Conservation (phyloP, 495 filamentous ascomycete genomes). For the Neurospora hispaniola region DNA sequence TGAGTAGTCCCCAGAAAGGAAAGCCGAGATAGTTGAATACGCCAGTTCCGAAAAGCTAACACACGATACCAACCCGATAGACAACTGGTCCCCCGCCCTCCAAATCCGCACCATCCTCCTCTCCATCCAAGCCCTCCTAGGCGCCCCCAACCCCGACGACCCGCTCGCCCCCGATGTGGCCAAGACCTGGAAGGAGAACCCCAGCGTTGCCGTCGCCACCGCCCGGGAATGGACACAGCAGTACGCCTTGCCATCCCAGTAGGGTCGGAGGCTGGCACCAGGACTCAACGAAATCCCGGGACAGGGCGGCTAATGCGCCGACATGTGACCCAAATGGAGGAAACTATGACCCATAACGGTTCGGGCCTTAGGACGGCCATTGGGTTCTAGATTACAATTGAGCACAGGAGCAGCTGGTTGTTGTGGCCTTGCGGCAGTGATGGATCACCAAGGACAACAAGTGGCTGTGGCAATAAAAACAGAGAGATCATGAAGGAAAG, state of each 20-base stretch:
- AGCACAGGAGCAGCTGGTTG: background rate
- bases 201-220: slow-evolving; percentile 79
- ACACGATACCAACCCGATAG: slow-evolving; percentile 30
- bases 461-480: background rate
- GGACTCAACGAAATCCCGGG: background rate
- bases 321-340: background rate
- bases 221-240: slow-evolving; percentile 80
- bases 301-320: background rate
- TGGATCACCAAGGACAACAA: background rate
- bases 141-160: slow-evolving; percentile 95
- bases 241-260: slow-evolving; percentile 42
- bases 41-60: background rate
- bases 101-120: slow-evolving; percentile 97
- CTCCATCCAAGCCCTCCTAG: slow-evolving; percentile 92
- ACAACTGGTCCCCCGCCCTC: slow-evolving; percentile 97
- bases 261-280: slow-evolving; percentile 2
- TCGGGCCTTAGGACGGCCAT: background rate
- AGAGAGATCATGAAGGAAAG: background rate
- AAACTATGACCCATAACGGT: background rate
- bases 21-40: background rate
- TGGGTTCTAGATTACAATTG: background rate
- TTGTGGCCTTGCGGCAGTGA: background rate
- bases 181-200: slow-evolving; percentile 95
- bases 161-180: slow-evolving; percentile 94
- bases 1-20: slow-evolving; percentile 28